Evolutionary conservation across 345 rosid species (phyloP).

Genomic region (Camelina hispida): DNA sequence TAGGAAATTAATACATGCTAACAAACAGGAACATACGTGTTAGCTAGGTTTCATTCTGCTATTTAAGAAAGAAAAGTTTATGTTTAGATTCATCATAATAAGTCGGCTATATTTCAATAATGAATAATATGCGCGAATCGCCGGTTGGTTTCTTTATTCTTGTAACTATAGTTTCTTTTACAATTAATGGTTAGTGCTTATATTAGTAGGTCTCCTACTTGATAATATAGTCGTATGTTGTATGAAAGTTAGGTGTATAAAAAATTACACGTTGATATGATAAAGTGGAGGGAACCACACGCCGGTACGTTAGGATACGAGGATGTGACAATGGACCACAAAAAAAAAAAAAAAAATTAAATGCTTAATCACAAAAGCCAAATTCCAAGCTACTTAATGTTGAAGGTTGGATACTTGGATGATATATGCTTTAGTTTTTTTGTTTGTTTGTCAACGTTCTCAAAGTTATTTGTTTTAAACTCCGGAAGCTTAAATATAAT

Average conservation of each 20-base stretch:
- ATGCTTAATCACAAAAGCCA: constrained; percentile 2
- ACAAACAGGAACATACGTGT: too few species aligned
- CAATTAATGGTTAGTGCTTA: not conserved
- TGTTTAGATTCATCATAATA: not conserved
- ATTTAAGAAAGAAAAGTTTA: not conserved
- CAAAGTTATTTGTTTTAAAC: not conserved
- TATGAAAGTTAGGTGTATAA: not conserved
- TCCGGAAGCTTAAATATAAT: not conserved
- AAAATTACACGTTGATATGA: not conserved
- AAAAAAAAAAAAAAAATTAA: not conserved
- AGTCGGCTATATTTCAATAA: not conserved
- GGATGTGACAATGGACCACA: constrained; percentile 7
- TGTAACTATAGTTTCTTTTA: not conserved
- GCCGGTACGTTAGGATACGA: constrained; percentile 1
- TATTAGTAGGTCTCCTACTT: not conserved
- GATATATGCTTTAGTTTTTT: not conserved
- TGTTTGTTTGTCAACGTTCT: not conserved
- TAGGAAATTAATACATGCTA: too few species aligned
- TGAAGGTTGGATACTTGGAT: not conserved
- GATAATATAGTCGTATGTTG: not conserved
- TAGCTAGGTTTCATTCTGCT: not conserved
- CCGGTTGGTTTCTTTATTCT: not conserved
- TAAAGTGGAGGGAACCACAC: constrained; percentile 5
- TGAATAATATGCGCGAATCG: not conserved
- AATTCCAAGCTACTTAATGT: not conserved